Conservation (phyloP, 192 early-diverging fungal genomes). For the Dispira parvispora region DNA sequence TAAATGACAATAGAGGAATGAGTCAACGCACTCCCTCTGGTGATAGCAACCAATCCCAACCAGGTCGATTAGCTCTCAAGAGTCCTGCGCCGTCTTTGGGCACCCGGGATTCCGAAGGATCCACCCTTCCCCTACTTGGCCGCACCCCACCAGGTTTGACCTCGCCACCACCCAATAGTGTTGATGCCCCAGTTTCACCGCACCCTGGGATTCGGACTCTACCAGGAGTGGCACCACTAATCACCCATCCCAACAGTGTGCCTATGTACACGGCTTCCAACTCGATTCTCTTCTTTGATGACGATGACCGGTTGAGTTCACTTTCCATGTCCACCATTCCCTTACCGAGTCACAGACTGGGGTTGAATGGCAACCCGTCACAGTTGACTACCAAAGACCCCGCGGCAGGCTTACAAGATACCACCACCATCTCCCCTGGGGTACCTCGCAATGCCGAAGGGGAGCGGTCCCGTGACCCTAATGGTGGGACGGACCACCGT, state of each 20-base stretch:
- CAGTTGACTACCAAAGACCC: too few species aligned
- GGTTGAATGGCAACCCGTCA: too few species aligned
- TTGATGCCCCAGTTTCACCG: neutral
- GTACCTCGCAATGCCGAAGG: too few species aligned
- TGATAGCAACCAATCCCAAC: neutral
- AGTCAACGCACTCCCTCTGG: neutral
- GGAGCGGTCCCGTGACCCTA: too few species aligned
- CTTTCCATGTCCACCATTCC: conserved; percentile 3
- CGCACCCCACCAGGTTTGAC: neutral
- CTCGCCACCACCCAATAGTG: too few species aligned
- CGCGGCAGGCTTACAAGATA: too few species aligned
- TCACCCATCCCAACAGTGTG: conserved; percentile 6
- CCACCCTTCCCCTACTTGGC: neutral
- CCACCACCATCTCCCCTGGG: too few species aligned
- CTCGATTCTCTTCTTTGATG: conserved; percentile 11
- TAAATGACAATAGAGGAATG: neutral
- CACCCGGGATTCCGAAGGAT: neutral
- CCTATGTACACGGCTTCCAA: conserved; percentile 8
- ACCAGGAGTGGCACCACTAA: neutral
- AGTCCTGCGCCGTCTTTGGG: neutral
- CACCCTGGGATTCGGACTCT: neutral
- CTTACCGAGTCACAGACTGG: too few species aligned
- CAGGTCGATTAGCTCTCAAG: neutral
- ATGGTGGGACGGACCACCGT: too few species aligned
- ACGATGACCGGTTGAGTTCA: conserved; percentile 9